Percentiles rank a stretch among this genome's conserved stretches.
These are phyloP conservation scores for Verticillium longisporum DNA, from an alignment of 2,329 filamentous ascomycete genomes.

Conservation along the genomic window DNA sequence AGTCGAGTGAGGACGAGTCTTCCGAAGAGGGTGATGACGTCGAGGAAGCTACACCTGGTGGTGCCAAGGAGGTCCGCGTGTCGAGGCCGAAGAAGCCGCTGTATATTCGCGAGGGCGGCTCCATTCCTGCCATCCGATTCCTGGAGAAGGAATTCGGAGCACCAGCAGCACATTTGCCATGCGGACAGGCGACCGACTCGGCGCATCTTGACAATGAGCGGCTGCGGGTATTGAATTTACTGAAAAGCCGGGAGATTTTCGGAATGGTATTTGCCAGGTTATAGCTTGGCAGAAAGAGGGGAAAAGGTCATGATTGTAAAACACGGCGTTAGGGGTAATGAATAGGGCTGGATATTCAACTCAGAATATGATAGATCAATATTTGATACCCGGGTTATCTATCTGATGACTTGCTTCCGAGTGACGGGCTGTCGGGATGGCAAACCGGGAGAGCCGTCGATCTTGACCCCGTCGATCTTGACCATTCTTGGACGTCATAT, in stretches of 20 bases:
- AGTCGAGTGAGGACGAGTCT: constrained; percentile 1
- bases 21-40: not conserved
- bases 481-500: not conserved
- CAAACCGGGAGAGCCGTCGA: not conserved
- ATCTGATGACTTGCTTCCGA: not conserved
- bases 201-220: constrained; percentile 95
- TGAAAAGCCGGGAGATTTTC: constrained; percentile 90
- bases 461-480: not conserved
- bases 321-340: not conserved
- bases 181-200: constrained; percentile 87
- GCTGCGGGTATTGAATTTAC: constrained; percentile 77
- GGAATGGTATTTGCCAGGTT: constrained; percentile 73
- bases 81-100: constrained; percentile 56
- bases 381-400: not conserved
- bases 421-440: not conserved
- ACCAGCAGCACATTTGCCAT: constrained; percentile 86
- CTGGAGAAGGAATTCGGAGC: constrained; percentile 90
- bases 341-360: not conserved
- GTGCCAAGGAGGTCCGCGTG: not conserved
- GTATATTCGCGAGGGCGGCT: constrained; percentile 93
- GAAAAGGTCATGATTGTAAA: not conserved
- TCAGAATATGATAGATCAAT: not conserved
- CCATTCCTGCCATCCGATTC: constrained; percentile 90
- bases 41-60: too few relatives aligned
- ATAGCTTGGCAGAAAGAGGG: constrained; percentile 15